Conservation (phyloP, 805 yeast species). For the Saturnispora dispora region DNA sequence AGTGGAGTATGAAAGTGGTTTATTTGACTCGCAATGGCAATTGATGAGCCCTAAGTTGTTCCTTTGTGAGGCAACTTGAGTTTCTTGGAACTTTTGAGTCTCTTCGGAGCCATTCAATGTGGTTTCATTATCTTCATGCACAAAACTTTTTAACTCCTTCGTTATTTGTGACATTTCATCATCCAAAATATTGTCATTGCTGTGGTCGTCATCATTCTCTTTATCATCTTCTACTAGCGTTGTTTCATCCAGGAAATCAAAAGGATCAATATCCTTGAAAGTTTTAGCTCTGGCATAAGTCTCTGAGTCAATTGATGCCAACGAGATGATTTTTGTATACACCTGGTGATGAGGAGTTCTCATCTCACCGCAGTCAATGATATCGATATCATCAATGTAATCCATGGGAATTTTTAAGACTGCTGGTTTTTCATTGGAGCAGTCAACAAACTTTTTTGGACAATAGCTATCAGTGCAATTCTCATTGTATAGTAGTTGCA, state of each 20-base stretch:
- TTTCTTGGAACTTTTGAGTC: conserved; percentile 9
- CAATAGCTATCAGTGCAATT: conserved; percentile 39
- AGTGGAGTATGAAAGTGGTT: conserved; percentile 9
- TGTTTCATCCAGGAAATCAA: conserved; percentile 10
- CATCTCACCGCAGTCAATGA: conserved; percentile 19
- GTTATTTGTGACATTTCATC: conserved; percentile 19
- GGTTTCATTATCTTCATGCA: conserved; percentile 1
- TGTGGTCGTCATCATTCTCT: not conserved
- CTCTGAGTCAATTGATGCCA: conserved; percentile 23
- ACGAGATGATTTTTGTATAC: conserved; percentile 22
- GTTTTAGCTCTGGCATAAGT: conserved; percentile 21
- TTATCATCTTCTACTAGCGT: conserved; percentile 1
- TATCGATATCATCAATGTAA: conserved; percentile 12
- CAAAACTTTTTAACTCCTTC: conserved; percentile 15
- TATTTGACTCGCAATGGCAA: conserved; percentile 18
- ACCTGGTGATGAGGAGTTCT: conserved; percentile 18
- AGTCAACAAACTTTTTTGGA: conserved; percentile 34
- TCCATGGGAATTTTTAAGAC: conserved; percentile 28
- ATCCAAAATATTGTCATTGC: not conserved
- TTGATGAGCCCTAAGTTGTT: not conserved
- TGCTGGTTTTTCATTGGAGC: conserved; percentile 30
- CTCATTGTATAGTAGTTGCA: conserved; percentile 43
- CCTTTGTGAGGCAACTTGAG: not conserved
- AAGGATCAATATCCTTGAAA: conserved; percentile 24
- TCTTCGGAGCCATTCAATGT: conserved; percentile 1